phyloP scores from a whole-genome alignment of 139 green algal genomes.

The Micractinium sp. region DNA sequence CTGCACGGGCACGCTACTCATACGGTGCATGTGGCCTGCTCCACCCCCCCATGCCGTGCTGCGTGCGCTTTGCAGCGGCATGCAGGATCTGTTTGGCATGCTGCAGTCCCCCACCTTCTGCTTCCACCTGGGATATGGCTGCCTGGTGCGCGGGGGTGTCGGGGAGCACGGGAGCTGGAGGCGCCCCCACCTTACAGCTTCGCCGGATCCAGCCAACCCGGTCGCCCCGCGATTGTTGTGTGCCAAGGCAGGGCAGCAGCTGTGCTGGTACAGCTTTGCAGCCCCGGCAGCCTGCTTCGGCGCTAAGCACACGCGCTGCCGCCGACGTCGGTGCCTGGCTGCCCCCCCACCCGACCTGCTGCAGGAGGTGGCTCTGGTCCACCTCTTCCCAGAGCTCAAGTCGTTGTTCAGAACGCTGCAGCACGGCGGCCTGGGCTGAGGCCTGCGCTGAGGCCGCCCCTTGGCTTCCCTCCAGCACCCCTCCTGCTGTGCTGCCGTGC shows the following conservation, averaged over 20 bases:
- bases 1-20: no score
- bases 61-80: slow-evolving; percentile 28
- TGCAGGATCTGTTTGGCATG: slow-evolving; percentile 72
- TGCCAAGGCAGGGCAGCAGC: no score
- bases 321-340: no score
- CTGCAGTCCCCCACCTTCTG: slow-evolving; percentile 67
- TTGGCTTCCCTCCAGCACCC: not conserved
- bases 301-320: no score
- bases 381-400: slow-evolving; percentile 71
- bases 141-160: slow-evolving; percentile 25
- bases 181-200: no score
- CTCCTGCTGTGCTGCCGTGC: no score
- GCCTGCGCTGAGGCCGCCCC: not conserved
- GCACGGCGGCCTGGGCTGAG: slow-evolving; percentile 24
- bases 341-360: no score
- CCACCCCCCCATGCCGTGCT: not conserved
- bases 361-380: slow-evolving; percentile 51
- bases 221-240: no score
- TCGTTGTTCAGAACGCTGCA: slow-evolving; percentile 55
- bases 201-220: no score
- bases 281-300: no score
- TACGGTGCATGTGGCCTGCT: not conserved
- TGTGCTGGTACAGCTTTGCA: no score
- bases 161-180: no score
- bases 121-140: slow-evolving; percentile 66